Percentiles rank a stretch among this genome's conserved stretches.
Evolutionary conservation across 306 rosid species (phyloP).

Genomic region (Cucurbita ficifolia): DNA sequence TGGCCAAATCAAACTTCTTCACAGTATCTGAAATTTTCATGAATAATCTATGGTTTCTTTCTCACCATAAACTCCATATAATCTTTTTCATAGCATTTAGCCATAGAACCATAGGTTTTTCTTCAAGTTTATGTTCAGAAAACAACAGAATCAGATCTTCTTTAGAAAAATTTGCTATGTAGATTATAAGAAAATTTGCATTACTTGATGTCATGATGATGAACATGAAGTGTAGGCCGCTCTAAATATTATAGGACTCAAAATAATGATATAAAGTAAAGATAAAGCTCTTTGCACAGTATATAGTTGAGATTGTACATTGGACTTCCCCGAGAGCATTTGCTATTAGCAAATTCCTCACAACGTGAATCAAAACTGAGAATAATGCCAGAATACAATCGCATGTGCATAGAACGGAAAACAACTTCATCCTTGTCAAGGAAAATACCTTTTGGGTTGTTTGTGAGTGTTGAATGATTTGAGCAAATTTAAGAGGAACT

Average conservation of each 20-base stretch:
- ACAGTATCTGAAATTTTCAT: too few relatives aligned
- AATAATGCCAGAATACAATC: not conserved
- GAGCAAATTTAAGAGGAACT: slow-evolving; percentile 54
- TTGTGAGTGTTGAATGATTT: slow-evolving; percentile 68
- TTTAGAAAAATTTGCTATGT: not conserved
- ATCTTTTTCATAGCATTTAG: too few relatives aligned
- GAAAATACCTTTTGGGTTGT: slow-evolving; percentile 64
- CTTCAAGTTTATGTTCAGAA: too few relatives aligned
- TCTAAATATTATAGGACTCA: not conserved
- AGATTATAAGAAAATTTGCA: not conserved
- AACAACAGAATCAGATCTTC: too few relatives aligned
- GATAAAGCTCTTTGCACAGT: not conserved
- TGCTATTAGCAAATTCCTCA: not conserved
- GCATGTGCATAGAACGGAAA: not conserved
- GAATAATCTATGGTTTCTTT: too few relatives aligned
- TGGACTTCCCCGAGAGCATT: not conserved
- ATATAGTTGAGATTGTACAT: not conserved
- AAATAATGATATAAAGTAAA: not conserved
- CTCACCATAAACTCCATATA: too few relatives aligned
- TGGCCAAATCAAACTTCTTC: too few relatives aligned
- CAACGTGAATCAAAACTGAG: not conserved
- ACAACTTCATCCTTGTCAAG: not conserved
- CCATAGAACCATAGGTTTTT: too few relatives aligned
- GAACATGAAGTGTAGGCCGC: not conserved
- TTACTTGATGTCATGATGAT: not conserved